Evolutionary conservation across 495 filamentous ascomycete genomes (phyloP).

Genomic region (Viridothelium virens): DNA sequence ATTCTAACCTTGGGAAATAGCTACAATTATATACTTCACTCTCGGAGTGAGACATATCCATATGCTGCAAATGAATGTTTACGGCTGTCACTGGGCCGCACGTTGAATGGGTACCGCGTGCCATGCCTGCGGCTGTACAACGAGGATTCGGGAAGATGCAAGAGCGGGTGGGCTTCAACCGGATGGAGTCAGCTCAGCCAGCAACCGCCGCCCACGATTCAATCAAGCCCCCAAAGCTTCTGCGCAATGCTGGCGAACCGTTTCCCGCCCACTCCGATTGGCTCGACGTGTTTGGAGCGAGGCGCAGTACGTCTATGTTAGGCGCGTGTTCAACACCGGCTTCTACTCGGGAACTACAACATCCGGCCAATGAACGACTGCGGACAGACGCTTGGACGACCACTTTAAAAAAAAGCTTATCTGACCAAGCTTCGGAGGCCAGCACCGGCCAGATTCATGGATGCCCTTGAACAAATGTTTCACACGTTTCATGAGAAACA

Average conservation of each 20-base stretch:
- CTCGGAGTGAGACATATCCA: neutral
- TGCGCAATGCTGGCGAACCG: neutral
- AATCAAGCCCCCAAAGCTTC: neutral
- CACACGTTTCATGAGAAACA: neutral
- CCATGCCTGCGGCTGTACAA: conserved; percentile 3
- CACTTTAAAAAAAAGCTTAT: conserved; percentile 9
- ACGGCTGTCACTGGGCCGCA: neutral
- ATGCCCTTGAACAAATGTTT: neutral
- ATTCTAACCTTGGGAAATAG: neutral
- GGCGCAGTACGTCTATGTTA: neutral
- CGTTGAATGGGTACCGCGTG: neutral
- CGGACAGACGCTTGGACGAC: neutral
- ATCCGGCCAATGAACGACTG: neutral
- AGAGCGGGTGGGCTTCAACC: neutral
- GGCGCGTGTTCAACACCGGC: neutral
- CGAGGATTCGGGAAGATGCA: neutral
- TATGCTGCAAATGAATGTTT: neutral
- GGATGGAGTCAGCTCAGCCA: neutral
- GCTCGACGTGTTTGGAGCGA: neutral
- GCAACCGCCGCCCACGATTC: neutral
- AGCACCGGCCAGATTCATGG: no score
- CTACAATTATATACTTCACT: neutral
- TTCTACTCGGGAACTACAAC: neutral
- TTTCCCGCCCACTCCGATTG: neutral
- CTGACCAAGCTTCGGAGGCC: neutral